phyloP scores from a whole-genome alignment of 2,329 filamentous ascomycete species.

The Sphaerulina populicola region DNA sequence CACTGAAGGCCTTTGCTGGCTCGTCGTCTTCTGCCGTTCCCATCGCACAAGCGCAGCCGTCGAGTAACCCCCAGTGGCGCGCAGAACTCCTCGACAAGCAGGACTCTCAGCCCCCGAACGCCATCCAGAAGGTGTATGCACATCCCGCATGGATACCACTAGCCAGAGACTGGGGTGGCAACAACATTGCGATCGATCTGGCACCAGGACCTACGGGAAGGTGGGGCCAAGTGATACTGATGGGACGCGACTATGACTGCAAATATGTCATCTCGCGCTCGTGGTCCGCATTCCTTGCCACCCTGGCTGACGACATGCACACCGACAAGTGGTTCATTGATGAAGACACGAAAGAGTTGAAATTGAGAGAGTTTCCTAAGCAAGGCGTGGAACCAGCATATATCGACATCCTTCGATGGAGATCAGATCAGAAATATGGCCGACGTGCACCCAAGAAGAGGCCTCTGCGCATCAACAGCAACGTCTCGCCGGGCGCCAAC shows the following conservation, averaged over 20 bases:
- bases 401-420: conserved; percentile 90
- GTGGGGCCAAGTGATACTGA: conserved; percentile 96
- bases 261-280: conserved; percentile 94
- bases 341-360: conserved; percentile 84
- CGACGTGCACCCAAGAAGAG: conserved; percentile 45
- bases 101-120: conserved; percentile 75
- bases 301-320: conserved; percentile 80
- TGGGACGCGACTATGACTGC: conserved; percentile 94
- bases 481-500: conserved; percentile 42
- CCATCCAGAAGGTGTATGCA: conserved; percentile 85
- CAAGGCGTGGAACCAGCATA: conserved; percentile 85
- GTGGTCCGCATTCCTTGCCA: conserved; percentile 79
- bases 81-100: conserved; percentile 77
- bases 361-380: conserved; percentile 83
- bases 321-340: conserved; percentile 88
- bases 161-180: conserved; percentile 95
- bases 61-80: conserved; percentile 54
- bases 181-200: conserved; percentile 89
- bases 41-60: conserved; percentile 33
- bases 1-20: conserved; percentile 64
- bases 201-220: conserved; percentile 80
- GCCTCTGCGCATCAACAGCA: conserved; percentile 41
- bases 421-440: conserved; percentile 90
- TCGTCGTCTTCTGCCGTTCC: conserved; percentile 50
- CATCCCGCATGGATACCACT: conserved; percentile 94